Evolutionary conservation across 1,139 yeast genomes (phyloP).

Genomic region (Pneumocystis carinii): DNA sequence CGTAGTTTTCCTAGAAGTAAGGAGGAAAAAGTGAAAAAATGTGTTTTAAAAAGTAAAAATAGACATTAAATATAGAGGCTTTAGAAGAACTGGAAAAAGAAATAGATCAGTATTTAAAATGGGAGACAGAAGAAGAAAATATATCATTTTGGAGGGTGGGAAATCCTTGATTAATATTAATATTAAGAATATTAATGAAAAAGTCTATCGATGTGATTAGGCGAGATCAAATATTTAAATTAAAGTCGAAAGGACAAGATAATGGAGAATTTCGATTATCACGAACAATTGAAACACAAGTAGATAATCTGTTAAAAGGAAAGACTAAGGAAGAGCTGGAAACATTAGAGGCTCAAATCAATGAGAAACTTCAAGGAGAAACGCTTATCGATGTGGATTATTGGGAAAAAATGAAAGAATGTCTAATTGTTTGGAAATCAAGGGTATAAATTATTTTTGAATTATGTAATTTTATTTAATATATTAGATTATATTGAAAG

Average conservation of each 20-base stretch:
- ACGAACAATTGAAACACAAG: not conserved
- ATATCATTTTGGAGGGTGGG: constrained; percentile 19
- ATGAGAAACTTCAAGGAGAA: constrained; percentile 17
- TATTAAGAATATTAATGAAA: constrained; percentile 9
- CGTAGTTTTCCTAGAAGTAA: constrained; percentile 14
- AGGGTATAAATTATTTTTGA: constrained; percentile 15
- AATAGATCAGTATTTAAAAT: constrained; percentile 15
- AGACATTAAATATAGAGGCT: constrained; percentile 6
- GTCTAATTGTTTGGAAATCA: constrained; percentile 19
- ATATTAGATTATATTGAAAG: not conserved
- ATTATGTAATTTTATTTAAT: constrained; percentile 12
- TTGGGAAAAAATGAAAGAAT: constrained; percentile 22
- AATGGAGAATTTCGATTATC: constrained; percentile 15
- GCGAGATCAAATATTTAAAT: constrained; percentile 12
- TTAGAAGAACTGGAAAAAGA: constrained; percentile 15
- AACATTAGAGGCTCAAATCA: constrained; percentile 18
- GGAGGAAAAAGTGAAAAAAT: constrained; percentile 4
- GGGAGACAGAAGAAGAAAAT: constrained; percentile 15
- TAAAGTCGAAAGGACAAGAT: constrained; percentile 18
- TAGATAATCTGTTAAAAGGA: constrained; percentile 21
- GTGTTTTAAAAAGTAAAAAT: not conserved
- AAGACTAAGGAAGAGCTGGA: constrained; percentile 19
- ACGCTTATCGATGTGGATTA: constrained; percentile 21
- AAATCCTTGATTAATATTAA: not conserved
- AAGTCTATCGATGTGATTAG: constrained; percentile 3